Percentiles rank a stretch among this genome's conserved stretches.
Evolutionary conservation across 371 early-diverging fungal species (phyloP).

Genomic region (Mortierella sp.): DNA sequence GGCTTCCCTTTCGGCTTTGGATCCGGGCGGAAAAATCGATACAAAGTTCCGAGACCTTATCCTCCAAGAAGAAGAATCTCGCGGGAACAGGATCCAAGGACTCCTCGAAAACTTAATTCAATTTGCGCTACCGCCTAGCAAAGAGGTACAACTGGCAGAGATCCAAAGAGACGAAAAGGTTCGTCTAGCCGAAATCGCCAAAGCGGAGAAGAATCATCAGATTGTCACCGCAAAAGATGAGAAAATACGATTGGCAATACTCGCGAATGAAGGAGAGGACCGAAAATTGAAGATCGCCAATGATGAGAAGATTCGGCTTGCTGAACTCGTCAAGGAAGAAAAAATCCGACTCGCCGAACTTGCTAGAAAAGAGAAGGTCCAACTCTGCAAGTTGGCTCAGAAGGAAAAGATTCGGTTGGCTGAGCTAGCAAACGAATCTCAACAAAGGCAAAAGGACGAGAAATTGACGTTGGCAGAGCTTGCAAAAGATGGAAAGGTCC

Average conservation of each 20-base stretch:
- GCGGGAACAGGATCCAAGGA: neutral
- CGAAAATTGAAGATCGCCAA: slow-evolving; percentile 7
- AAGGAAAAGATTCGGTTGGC: neutral
- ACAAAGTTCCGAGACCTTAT: neutral
- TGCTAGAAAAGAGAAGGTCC: neutral
- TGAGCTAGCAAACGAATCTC: neutral
- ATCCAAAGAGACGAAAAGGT: slow-evolving; percentile 5
- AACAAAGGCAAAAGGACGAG: neutral
- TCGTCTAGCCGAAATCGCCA: neutral
- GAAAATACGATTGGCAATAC: neutral
- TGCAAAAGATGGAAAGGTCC: neutral
- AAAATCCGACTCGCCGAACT: neutral
- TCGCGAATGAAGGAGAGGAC: neutral
- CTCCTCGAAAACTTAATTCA: neutral
- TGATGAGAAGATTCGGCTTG: neutral
- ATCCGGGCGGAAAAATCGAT: neutral
- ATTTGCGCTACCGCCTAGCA: neutral
- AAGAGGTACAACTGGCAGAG: neutral
- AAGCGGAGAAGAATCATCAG: neutral
- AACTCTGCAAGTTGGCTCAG: neutral
- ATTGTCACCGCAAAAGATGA: slow-evolving; percentile 6
- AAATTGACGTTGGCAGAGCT: too few species aligned
- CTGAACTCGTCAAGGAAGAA: neutral
- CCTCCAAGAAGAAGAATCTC: neutral
- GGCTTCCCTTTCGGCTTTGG: neutral